phyloP scores from a whole-genome alignment of 805 yeast genomes.

The Myxozyma melibiosi region DNA sequence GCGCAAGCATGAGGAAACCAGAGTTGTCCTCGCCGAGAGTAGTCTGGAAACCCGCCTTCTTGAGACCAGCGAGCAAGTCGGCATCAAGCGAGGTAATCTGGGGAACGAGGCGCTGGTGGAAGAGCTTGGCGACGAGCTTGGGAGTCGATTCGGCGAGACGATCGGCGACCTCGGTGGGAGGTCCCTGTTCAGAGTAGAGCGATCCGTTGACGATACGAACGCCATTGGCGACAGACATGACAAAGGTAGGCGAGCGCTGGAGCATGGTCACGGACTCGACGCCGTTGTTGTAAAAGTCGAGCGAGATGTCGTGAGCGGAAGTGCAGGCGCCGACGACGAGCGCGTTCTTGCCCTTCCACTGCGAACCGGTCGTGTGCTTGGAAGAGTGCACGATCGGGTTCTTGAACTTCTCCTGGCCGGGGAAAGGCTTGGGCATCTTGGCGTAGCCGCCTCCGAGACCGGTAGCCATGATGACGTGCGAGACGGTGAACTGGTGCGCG shows the following conservation, averaged over 20 bases:
- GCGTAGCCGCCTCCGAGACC: slow-evolving; percentile 52
- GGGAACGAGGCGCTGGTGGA: slow-evolving; percentile 46
- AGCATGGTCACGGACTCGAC: slow-evolving; percentile 47
- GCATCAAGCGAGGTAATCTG: slow-evolving; percentile 42
- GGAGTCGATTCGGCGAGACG: slow-evolving; percentile 43
- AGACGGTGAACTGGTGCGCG: slow-evolving; percentile 38
- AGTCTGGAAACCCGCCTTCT: slow-evolving; percentile 44
- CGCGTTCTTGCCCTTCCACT: slow-evolving; percentile 46
- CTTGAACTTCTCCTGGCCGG: slow-evolving; percentile 44
- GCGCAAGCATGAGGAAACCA: slow-evolving; percentile 47
- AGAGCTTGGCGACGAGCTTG: slow-evolving; percentile 40
- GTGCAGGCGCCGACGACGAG: slow-evolving; percentile 50
- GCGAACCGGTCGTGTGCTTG: slow-evolving; percentile 48
- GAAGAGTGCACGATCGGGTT: slow-evolving; percentile 49
- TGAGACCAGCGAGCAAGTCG: slow-evolving; percentile 40
- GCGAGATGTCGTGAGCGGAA: slow-evolving; percentile 51
- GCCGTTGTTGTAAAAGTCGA: slow-evolving; percentile 51
- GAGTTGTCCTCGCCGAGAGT: slow-evolving; percentile 50
- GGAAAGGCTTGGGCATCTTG: slow-evolving; percentile 45
- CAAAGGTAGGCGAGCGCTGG: slow-evolving; percentile 51
- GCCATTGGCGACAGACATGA: slow-evolving; percentile 46
- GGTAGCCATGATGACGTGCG: slow-evolving; percentile 48
- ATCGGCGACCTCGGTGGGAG: slow-evolving; percentile 47
- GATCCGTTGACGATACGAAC: slow-evolving; percentile 41
- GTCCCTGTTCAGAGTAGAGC: slow-evolving; percentile 45